Conservation (phyloP, 306 rosid genomes). For the Senna siamea region DNA sequence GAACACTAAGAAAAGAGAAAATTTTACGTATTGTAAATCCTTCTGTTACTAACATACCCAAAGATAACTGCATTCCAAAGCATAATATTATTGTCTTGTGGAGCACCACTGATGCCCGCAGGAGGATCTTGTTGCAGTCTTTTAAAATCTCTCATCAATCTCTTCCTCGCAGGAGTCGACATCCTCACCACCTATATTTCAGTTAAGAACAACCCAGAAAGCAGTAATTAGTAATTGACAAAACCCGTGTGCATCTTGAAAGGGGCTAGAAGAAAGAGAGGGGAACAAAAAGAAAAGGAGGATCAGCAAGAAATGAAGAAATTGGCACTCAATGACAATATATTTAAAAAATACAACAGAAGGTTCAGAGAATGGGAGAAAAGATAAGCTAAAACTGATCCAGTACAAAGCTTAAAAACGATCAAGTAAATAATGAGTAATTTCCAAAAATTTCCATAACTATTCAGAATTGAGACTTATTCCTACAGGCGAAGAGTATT, state of each 20-base stretch:
- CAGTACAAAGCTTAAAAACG: neutral
- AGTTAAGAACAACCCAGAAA: slow-evolving; percentile 35
- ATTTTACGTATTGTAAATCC: neutral
- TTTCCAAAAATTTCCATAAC: slow-evolving; percentile 13
- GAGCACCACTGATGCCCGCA: slow-evolving; percentile 96
- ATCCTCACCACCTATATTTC: slow-evolving; percentile 72
- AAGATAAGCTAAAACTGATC: neutral
- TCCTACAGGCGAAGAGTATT: neutral
- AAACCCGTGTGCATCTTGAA: neutral
- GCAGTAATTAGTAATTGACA: slow-evolving; percentile 15
- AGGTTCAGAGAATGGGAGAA: neutral
- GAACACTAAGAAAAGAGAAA: slow-evolving; percentile 14
- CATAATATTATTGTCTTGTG: slow-evolving; percentile 93
- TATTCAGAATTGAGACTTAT: slow-evolving; percentile 30
- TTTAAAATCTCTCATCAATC: slow-evolving; percentile 95
- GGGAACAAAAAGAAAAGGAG: neutral
- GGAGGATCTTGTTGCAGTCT: slow-evolving; percentile 95
- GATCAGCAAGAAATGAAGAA: slow-evolving; percentile 1
- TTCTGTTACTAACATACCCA: slow-evolving; percentile 60
- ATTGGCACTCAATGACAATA: neutral
- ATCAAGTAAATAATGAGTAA: slow-evolving; percentile 23
- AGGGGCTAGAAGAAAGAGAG: neutral
- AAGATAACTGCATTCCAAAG: slow-evolving; percentile 98
- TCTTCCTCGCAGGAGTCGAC: slow-evolving; percentile 93
- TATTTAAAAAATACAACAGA: neutral